Base-by-base conservation (phyloP, 306 rosid genomes). In the Citrullus colocynthis region DNA sequence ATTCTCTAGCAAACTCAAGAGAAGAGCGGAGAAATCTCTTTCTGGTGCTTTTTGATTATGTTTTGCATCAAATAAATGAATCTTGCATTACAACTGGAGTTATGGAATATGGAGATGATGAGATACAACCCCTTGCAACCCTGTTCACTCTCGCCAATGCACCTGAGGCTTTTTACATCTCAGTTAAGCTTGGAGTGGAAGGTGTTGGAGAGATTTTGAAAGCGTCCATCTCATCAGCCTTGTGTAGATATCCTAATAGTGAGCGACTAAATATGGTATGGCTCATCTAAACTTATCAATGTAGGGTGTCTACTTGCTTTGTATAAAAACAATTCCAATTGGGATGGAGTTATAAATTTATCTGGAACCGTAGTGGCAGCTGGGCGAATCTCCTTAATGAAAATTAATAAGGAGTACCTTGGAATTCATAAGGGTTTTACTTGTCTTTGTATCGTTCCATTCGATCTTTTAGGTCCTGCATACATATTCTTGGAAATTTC, bases 191-290 rank as follows among this genome's bases (percentile, higher is more conserved):
- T 81, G 99, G 99, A 77, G 91, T 92, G 48, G 96, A 88, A 85
- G 96, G 99, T 84, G 88, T 96, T 84, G 97, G 98, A 75, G 98
- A 91, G 86, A 90, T 96, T 79, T 83, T 96, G 86, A 88, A 92
- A 85, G 86, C 96, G 80, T 96, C 98, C 34, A 86, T 92, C 84
- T 89, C 96, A 44, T 85, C 90, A 64, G 89, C 92, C 42, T 80
- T 96, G 82, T 80, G 85, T 81, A 84, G 88, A 85, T 92, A 88
- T 91, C 93, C 93, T 12, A 93, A 89, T 83, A 86, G 96, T 84
- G 93, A 91, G 77, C 87, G 98, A 76, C 85, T 96, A 76, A 88
- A 87, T 84, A 82, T 20, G 96, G 99, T 96, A 91, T 80, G 83
- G 80, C 67, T 72, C 49, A 14, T 74, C 30, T 74, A 32, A 32